Conservation (phyloP, 345 rosid species). For the Lepidium aucheri region DNA sequence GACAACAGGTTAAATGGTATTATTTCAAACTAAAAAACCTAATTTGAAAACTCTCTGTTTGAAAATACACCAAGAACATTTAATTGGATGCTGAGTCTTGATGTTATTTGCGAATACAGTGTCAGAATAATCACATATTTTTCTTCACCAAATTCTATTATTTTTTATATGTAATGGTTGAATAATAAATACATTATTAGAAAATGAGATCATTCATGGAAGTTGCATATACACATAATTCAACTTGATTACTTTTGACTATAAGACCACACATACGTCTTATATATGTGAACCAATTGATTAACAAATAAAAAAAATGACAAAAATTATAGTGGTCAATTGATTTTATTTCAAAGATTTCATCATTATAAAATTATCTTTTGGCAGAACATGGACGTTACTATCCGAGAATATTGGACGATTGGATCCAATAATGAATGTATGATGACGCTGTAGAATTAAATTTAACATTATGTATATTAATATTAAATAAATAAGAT, state of each 20-base stretch:
- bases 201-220: not conserved
- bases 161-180: not conserved
- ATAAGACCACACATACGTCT: not conserved
- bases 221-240: not conserved
- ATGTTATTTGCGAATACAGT: not conserved
- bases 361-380: not conserved
- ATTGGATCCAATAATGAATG: not conserved
- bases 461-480: not conserved
- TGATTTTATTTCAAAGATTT: not conserved
- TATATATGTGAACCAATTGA: not conserved
- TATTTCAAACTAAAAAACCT: not conserved
- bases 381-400: not conserved
- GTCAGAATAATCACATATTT: not conserved
- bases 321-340: not conserved
- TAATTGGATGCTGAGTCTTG: not conserved
- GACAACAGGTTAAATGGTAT: not conserved
- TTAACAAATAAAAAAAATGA: too few relatives aligned
- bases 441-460: not conserved
- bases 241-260: not conserved
- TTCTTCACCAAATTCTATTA: not conserved
- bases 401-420: not conserved
- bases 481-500: not conserved
- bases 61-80: not conserved
- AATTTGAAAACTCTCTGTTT: not conserved
- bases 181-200: not conserved